Percentiles rank a stretch among this genome's conserved stretches.
phyloP scores from a whole-genome alignment of 2,329 filamentous ascomycete genomes.

The Metarhizium humberi region DNA sequence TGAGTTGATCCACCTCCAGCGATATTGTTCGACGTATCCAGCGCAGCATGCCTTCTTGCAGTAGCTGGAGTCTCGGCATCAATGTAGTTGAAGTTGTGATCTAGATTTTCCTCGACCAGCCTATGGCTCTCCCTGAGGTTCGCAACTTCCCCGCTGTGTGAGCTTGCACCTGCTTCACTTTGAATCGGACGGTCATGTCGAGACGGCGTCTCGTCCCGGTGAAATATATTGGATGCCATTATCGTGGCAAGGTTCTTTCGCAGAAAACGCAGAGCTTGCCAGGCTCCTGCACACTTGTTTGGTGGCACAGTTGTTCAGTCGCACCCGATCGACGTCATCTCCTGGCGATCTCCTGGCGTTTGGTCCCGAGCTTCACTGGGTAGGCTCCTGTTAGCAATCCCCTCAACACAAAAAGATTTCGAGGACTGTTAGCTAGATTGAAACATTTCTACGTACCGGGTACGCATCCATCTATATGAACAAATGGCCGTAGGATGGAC shows the following conservation, averaged over 20 bases:
- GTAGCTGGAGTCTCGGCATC: constrained; percentile 36
- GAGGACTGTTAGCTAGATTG: not conserved
- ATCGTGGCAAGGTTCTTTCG: not conserved
- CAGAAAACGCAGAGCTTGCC: not conserved
- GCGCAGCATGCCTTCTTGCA: constrained; percentile 36
- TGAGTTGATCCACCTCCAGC: constrained; percentile 4
- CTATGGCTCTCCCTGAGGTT: not conserved
- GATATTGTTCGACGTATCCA: constrained; percentile 24
- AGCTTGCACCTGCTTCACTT: constrained; percentile 35
- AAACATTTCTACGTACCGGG: not conserved
- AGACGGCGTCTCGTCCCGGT: not conserved
- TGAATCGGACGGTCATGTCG: constrained; percentile 37
- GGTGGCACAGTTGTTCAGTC: not conserved
- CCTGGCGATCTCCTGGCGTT: not conserved
- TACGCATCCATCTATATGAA: not conserved
- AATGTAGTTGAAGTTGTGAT: constrained; percentile 37
- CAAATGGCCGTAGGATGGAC: too few species aligned
- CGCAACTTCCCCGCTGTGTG: not conserved
- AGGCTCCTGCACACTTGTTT: not conserved
- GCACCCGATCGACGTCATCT: not conserved
- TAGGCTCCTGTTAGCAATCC: not conserved
- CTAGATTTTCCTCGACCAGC: constrained; percentile 35
- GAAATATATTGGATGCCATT: not conserved
- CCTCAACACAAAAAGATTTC: not conserved
- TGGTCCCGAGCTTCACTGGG: constrained; percentile 18